A percentile compares a stretch with the other conserved stretches of the same genome.
Conservation (phyloP, 805 yeast species). For the Lipomyces chichibuensis region DNA sequence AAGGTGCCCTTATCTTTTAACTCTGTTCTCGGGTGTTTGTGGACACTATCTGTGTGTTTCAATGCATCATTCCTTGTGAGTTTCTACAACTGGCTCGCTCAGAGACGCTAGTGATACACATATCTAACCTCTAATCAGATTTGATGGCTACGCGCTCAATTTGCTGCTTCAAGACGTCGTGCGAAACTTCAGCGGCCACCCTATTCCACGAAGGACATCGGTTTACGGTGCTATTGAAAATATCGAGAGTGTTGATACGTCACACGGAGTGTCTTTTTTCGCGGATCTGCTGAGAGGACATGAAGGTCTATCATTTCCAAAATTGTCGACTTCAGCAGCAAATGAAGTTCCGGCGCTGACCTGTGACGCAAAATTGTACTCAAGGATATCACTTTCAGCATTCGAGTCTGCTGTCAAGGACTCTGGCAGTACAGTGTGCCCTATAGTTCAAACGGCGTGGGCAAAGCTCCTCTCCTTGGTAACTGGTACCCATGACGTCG, state of each 20-base stretch:
- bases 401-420: neutral
- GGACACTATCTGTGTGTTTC: constrained; percentile 11
- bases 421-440: constrained; percentile 4
- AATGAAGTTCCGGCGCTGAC: neutral
- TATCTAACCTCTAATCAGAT: constrained; percentile 9
- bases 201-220: constrained; percentile 10
- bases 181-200: neutral
- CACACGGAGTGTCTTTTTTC: constrained; percentile 7
- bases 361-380: neutral
- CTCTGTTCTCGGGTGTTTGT: neutral
- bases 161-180: constrained; percentile 22
- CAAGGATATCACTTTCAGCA: constrained; percentile 1
- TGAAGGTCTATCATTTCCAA: constrained; percentile 21
- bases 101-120: neutral
- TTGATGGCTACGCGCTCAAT: constrained; percentile 31
- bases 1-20: constrained; percentile 17
- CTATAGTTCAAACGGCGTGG: constrained; percentile 35
- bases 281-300: constrained; percentile 4
- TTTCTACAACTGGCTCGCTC: neutral
- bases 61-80: constrained; percentile 35
- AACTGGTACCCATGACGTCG: constrained; percentile 30
- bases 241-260: constrained; percentile 10
- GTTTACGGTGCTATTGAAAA: constrained; percentile 4
- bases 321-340: neutral
- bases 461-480: constrained; percentile 21